Evolutionary conservation across 1,284 basidiomycete genomes (phyloP).

Genomic region (Hypsizygus ulmarius): DNA sequence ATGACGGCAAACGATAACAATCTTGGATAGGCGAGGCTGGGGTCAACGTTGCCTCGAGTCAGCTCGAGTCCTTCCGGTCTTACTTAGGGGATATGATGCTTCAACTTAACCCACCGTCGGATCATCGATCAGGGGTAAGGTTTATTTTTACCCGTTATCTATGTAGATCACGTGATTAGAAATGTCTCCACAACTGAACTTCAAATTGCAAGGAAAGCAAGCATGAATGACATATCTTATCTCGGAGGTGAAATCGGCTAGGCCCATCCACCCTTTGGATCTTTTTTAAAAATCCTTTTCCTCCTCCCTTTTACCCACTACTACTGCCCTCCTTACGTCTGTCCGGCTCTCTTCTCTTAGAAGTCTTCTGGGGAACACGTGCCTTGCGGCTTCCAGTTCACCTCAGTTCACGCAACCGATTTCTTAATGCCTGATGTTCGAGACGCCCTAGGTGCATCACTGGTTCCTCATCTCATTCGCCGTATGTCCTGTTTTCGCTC

Average conservation of each 20-base stretch:
- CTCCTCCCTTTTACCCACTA: not conserved
- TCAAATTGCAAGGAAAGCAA: not conserved
- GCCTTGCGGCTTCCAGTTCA: not conserved
- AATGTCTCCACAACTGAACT: constrained; percentile 11
- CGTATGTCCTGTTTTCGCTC: constrained; percentile 5
- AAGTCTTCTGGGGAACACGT: not conserved
- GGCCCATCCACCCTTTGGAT: not conserved
- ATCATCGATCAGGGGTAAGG: not conserved
- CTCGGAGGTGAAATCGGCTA: constrained; percentile 19
- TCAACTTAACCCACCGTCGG: too few relatives aligned
- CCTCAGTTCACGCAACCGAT: constrained; percentile 1
- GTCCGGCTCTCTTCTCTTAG: not conserved
- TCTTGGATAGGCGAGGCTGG: too few relatives aligned
- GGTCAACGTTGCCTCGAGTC: too few relatives aligned
- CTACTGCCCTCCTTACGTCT: constrained; percentile 5
- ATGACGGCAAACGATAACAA: too few relatives aligned
- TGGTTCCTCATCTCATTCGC: not conserved
- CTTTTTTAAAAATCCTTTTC: constrained; percentile 8
- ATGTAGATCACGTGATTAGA: constrained; percentile 8
- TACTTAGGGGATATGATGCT: too few relatives aligned
- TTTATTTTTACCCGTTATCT: constrained; percentile 20
- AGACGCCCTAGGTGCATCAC: constrained; percentile 4
- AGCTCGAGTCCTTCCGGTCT: too few relatives aligned
- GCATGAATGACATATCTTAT: constrained; percentile 15
- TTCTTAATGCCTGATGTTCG: constrained; percentile 11